Conservation (phyloP, 169 alveolate species). For the Eimeria acervulina region DNA sequence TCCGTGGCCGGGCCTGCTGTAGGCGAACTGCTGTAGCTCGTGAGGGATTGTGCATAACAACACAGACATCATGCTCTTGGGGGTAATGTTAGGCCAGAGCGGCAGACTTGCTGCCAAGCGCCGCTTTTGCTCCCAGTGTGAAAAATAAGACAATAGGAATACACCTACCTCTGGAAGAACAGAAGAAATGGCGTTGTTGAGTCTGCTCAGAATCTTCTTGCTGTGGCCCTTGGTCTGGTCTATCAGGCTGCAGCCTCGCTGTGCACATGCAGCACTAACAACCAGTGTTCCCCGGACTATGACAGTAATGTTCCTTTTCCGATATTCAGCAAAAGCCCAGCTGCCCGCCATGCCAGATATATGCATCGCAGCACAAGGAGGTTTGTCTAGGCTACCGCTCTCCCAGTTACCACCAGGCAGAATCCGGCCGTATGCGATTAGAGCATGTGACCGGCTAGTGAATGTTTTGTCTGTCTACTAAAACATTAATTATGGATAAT, state of each 20-base stretch:
- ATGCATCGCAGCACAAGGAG: neutral
- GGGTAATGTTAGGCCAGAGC: neutral
- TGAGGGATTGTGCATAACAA: neutral
- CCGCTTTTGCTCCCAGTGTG: neutral
- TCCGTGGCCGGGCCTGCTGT: neutral
- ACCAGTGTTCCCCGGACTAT: constrained; percentile 1
- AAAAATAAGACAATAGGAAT: neutral
- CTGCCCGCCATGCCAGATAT: neutral
- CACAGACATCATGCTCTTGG: constrained; percentile 39
- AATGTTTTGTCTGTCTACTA: neutral
- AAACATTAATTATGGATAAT: neutral
- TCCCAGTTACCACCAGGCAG: constrained; percentile 12
- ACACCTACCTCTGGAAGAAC: constrained; percentile 33
- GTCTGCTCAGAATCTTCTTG: neutral
- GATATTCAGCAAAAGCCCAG: neutral
- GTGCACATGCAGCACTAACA: constrained; percentile 42
- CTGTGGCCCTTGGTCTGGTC: constrained; percentile 59
- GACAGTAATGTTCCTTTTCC: neutral
- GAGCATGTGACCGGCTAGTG: neutral
- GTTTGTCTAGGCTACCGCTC: neutral
- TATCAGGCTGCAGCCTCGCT: constrained; percentile 63
- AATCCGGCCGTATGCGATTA: constrained; percentile 32
- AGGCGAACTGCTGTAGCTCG: constrained; percentile 9
- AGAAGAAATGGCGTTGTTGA: neutral
- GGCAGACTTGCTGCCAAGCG: neutral